phyloP scores from a whole-genome alignment of 2,329 filamentous ascomycete genomes.

The Byssochlamys sp. region DNA sequence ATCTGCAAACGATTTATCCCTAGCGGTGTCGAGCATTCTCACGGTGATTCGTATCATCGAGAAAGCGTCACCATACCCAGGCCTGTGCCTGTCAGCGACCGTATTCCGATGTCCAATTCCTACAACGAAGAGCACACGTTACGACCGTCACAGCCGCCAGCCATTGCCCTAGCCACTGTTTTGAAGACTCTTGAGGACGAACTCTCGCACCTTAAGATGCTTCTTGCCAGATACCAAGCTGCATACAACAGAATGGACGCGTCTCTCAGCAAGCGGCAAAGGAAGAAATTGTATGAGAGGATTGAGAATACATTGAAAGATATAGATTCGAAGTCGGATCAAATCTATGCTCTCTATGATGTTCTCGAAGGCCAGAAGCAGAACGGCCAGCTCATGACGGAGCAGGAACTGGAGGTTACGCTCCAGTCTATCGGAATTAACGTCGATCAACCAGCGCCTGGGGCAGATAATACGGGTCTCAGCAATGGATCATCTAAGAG shows the following conservation, averaged over 20 bases:
- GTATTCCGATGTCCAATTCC: conserved; percentile 31
- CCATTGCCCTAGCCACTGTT: conserved; percentile 66
- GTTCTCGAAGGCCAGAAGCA: conserved; percentile 71
- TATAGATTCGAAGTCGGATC: conserved; percentile 64
- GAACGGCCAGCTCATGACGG: conserved; percentile 53
- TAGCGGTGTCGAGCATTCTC: conserved; percentile 22
- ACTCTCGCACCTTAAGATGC: conserved; percentile 62
- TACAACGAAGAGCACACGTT: conserved; percentile 51
- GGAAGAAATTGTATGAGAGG: conserved; percentile 50
- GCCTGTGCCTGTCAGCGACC: conserved; percentile 42
- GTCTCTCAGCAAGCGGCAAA: conserved; percentile 54
- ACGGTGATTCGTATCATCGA: conserved; percentile 11
- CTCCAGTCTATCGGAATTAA: conserved; percentile 40
- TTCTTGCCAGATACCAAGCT: conserved; percentile 53
- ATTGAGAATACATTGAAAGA: conserved; percentile 54
- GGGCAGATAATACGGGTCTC: conserved; percentile 18
- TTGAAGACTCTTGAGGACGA: conserved; percentile 76
- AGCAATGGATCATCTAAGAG: conserved; percentile 19
- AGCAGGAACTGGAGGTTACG: conserved; percentile 56
- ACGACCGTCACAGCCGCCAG: conserved; percentile 57
- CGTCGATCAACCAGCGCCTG: conserved; percentile 6
- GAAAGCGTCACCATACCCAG: conserved; percentile 38
- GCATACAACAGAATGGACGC: conserved; percentile 60
- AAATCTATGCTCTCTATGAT: conserved; percentile 75
- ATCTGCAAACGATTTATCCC: conserved; percentile 42